A percentile compares a stretch with the other conserved stretches of the same genome.
Conservation (phyloP, 257 asterid species). For the Gentiana straminea region DNA sequence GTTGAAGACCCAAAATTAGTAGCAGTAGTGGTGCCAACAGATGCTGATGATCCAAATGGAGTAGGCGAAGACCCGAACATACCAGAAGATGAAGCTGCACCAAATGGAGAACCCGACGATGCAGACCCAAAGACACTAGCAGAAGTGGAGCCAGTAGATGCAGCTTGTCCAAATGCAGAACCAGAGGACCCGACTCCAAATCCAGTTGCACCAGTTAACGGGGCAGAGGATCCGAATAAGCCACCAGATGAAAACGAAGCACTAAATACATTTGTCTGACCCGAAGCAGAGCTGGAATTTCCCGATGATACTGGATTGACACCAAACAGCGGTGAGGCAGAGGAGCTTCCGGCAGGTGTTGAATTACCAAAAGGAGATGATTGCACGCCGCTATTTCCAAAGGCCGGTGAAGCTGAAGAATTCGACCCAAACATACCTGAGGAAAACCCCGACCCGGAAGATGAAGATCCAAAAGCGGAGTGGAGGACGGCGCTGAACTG, state of each 20-base stretch:
- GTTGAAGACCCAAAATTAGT: slow-evolving; percentile 10
- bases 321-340: slow-evolving; percentile 14
- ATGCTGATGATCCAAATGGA: slow-evolving; percentile 19
- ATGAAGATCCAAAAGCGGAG: slow-evolving; percentile 22
- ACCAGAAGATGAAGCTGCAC: slow-evolving; percentile 10
- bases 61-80: slow-evolving; percentile 10
- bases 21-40: slow-evolving; percentile 1
- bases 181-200: slow-evolving; percentile 4
- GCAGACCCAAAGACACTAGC: slow-evolving; percentile 8
- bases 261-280: slow-evolving; percentile 23
- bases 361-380: slow-evolving; percentile 33
- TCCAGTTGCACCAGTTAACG: slow-evolving; percentile 2
- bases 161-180: slow-evolving; percentile 7
- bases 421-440: slow-evolving; percentile 2
- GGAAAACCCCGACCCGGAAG: slow-evolving; percentile 9
- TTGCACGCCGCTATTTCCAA: slow-evolving; percentile 11
- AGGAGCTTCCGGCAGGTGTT: slow-evolving; percentile 16
- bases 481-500: slow-evolving; percentile 2
- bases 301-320: slow-evolving; percentile 10
- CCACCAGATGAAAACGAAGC: slow-evolving; percentile 24
- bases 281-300: background rate
- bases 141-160: slow-evolving; percentile 6
- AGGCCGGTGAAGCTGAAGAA: slow-evolving; percentile 6
- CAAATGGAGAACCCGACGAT: slow-evolving; percentile 26
- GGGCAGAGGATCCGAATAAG: slow-evolving; percentile 9